These are phyloP conservation scores for Entomortierella lignicola DNA, from an alignment of 192 early-diverging fungal genomes.

Conservation along the genomic window DNA sequence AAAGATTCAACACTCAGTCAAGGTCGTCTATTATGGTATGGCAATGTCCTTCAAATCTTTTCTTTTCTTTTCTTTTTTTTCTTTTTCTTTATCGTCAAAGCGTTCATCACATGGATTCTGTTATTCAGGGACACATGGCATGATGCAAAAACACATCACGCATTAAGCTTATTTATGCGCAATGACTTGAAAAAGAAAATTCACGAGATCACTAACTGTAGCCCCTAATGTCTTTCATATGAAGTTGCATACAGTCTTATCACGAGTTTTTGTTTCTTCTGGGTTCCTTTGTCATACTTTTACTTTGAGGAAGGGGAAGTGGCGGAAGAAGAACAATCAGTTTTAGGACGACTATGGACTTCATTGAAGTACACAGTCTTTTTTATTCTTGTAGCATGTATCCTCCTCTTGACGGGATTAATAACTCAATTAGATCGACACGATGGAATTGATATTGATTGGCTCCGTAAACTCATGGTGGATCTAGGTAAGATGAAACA, in stretches of 20 bases:
- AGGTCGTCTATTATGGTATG: slow-evolving; percentile 61
- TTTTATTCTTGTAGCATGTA: slow-evolving; percentile 59
- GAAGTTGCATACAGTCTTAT: slow-evolving; percentile 63
- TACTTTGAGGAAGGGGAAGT: slow-evolving; percentile 68
- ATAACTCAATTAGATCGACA: slow-evolving; percentile 52
- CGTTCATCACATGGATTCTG: no score
- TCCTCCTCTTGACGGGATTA: slow-evolving; percentile 60
- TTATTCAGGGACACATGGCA: no score
- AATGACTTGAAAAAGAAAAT: no score
- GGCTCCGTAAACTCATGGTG: slow-evolving; percentile 4
- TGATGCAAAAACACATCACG: no score
- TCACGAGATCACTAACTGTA: background rate
- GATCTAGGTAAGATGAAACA: background rate
- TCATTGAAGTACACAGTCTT: slow-evolving; percentile 68
- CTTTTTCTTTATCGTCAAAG: no score
- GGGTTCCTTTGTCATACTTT: slow-evolving; percentile 73
- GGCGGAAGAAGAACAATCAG: slow-evolving; percentile 57
- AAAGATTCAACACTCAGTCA: slow-evolving; percentile 49
- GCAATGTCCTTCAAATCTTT: no score
- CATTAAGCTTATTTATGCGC: no score
- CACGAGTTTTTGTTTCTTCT: slow-evolving; percentile 58
- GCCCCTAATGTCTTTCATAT: background rate
- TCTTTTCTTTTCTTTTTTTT: no score
- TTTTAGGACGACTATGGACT: slow-evolving; percentile 39
- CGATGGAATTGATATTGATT: slow-evolving; percentile 19